Base-by-base conservation (phyloP, 1,284 basidiomycete species). In the Rhodotorula glutinis region DNA sequence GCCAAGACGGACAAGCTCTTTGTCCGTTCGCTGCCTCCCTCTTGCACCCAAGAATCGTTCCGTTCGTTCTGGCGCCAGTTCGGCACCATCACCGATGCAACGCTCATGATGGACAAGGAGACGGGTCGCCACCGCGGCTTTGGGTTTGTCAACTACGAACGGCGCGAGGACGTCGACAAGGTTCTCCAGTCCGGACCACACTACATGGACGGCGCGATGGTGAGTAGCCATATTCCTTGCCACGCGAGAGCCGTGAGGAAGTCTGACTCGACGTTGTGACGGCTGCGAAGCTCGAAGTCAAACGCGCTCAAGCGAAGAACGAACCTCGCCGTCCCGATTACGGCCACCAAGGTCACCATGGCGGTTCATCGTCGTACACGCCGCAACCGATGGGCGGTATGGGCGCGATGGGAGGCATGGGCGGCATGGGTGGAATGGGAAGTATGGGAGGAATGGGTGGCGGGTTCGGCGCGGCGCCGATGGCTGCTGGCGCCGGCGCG, bases 91-190 rank as follows among this genome's bases (percentile, higher is more conserved):
- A 88, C 94, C 76, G 95, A 98, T 79, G 92, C 94, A 58, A 98
- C 93, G 0, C 92, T 98, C 76, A 98, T 99, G 96, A 85, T 97
- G 76, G 96, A 99, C 80, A 89, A 93, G 60, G 92, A 98, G 79
- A 97, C 92, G 23, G 90, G 91, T 43, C 82, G 94, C 57, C 93
- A 91, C 80, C 95, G 98, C 78, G 96, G 96, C 9, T 99, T 98
- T 75, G 96, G 96, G 0, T 99, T 99, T 77, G 88, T 98, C 27
- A 96, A 92, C 0, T 96, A 97, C 75, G 83, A 82, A 41, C 90
- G 93, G 76, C 90, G 94, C 72, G 87, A 88, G 14, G 87, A 89
- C 71, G 91, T 94, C 51, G 87, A 91, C 67, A 87, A 87, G 40
- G 74, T 78, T 17, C 65, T 80, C 27, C 63, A 53, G 19, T 69